phyloP scores from a whole-genome alignment of 2,329 filamentous ascomycete species.

The Elsinoe arachidis region DNA sequence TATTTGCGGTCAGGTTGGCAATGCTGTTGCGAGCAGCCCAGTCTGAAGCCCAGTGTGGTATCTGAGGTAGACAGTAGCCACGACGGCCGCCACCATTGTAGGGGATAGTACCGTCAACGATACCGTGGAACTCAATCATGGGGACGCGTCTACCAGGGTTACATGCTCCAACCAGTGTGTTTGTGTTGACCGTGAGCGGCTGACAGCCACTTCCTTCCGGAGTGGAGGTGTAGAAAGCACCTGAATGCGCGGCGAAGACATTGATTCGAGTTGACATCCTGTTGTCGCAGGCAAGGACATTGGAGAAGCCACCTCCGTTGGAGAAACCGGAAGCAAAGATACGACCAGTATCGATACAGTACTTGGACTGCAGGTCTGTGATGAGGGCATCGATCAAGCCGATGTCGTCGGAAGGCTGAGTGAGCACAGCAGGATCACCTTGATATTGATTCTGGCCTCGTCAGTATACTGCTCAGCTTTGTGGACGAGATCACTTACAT shows the following conservation, averaged over 20 bases:
- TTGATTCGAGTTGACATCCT: conserved; percentile 37
- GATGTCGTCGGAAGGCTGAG: conserved; percentile 32
- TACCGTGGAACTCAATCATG: conserved; percentile 39
- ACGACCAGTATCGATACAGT: conserved; percentile 36
- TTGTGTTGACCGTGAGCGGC: conserved; percentile 17
- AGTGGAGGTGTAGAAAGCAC: conserved; percentile 36
- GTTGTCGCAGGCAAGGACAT: conserved; percentile 38
- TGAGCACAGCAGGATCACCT: conserved; percentile 34
- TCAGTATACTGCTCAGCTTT: neutral
- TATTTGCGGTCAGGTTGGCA: conserved; percentile 19
- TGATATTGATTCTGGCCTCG: conserved; percentile 28
- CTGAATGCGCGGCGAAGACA: conserved; percentile 42
- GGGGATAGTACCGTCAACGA: conserved; percentile 32
- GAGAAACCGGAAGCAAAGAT: conserved; percentile 43
- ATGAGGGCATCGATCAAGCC: conserved; percentile 36
- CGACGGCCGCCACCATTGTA: conserved; percentile 31
- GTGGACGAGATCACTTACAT: neutral
- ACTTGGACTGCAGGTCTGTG: conserved; percentile 29
- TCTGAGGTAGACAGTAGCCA: conserved; percentile 22
- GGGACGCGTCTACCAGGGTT: conserved; percentile 27
- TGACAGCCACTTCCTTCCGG: conserved; percentile 17
- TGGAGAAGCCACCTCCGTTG: conserved; percentile 46
- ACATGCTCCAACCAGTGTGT: conserved; percentile 18
- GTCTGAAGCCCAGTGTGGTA: conserved; percentile 28
- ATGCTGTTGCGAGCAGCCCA: conserved; percentile 32